These are phyloP conservation scores for Trichophyton simii DNA, from an alignment of 2,329 filamentous ascomycete species.

Conservation along the genomic window DNA sequence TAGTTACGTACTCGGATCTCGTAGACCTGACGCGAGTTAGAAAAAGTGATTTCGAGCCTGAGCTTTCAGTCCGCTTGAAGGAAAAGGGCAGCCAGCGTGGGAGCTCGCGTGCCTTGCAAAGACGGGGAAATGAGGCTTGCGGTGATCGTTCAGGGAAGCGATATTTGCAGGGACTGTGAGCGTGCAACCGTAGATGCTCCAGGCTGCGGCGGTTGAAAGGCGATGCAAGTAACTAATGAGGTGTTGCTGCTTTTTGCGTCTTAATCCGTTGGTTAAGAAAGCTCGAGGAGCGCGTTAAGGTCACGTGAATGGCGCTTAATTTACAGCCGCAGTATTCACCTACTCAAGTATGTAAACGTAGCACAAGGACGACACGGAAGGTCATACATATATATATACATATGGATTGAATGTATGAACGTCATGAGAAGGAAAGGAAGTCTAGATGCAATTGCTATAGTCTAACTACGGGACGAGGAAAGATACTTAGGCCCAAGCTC, in stretches of 20 bases:
- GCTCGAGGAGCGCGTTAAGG: not conserved
- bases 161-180: not conserved
- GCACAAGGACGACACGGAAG: no score
- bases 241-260: no score
- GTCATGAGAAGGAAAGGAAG: no score
- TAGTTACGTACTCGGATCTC: not conserved
- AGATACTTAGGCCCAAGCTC: slow-evolving; percentile 52
- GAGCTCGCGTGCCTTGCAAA: not conserved
- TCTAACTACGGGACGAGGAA: not conserved
- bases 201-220: not conserved
- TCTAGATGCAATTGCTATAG: not conserved
- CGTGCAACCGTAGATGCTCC: not conserved
- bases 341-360: not conserved
- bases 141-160: not conserved
- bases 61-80: not conserved
- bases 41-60: not conserved
- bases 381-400: no score
- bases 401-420: no score
- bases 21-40: not conserved
- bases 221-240: not conserved
- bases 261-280: not conserved
- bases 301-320: not conserved
- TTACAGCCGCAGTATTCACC: not conserved
- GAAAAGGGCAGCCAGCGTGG: not conserved
- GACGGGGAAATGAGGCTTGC: not conserved